Evolutionary conservation across 2,329 filamentous ascomycete genomes (phyloP), one percentile per base, ranked within the genome.

Genomic region (Fusarium sp.): DNA sequence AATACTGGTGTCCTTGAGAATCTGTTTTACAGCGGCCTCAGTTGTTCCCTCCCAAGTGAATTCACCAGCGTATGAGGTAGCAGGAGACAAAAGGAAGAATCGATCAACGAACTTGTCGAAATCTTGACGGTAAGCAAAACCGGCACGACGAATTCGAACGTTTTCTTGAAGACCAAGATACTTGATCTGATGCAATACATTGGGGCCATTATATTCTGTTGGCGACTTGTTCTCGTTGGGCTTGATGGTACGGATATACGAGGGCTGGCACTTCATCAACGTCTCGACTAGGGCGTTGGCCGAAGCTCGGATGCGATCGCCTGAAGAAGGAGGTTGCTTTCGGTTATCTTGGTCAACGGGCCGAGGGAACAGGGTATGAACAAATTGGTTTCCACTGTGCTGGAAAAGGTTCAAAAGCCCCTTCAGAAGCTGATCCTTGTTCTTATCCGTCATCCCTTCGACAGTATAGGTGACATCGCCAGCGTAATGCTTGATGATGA

Each of bases 91-190:
- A 17, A 98, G 88, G 84, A 98, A 98, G 86, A 98, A 99, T 45
- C 96, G 92, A 80, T 98, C 96, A 36, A 98, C 95, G 80, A 99
- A 99, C 81, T 98, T 98, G 80, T 98, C 96, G 79, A 98, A 99
- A 0, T 94, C 95, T 80, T 98, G 96, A 82, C 96, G 94, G 79
- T 98, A 98, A 6, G 96, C 96, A 79, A 99, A 99, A 68, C 96
- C 96, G 70, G 96, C 96, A 81, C 96, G 91, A 76, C 96, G 93
- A 82, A 99, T 99, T 51, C 96, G 93, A 45, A 99, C 96, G 88
- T 99, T 99, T 84, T 99, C 96, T 82, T 98, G 96, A n/a, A 99
- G 87, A 90, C 96, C 96, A 20, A 99, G 92, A 79, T 99, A 99
- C 81, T 99, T 98, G 88, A 98, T 94, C 82, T 99, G 96, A 87